Percentiles rank a stretch among this genome's conserved stretches.
These are phyloP conservation scores for Aureobasidium sp. DNA, from an alignment of 2,329 filamentous ascomycete species.

Conservation along the genomic window DNA sequence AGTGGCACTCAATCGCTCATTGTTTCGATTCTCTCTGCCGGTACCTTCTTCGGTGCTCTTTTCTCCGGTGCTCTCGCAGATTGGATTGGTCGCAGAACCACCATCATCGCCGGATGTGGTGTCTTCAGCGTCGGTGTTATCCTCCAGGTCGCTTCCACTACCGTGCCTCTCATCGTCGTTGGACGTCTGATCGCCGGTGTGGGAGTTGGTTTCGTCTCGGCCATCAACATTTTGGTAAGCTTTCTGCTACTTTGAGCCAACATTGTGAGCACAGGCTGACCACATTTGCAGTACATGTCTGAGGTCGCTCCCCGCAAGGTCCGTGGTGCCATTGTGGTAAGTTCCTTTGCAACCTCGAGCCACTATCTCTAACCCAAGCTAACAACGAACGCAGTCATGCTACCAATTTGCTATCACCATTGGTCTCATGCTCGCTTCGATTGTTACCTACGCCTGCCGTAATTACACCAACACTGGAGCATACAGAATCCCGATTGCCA, in stretches of 20 bases:
- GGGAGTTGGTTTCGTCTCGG: conserved; percentile 66
- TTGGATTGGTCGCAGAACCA: conserved; percentile 56
- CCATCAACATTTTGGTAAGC: conserved; percentile 42
- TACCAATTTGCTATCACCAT: conserved; percentile 82
- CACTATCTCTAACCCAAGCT: too few species aligned
- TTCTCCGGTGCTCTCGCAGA: conserved; percentile 53
- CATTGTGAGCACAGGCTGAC: too few species aligned
- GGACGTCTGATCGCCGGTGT: conserved; percentile 69
- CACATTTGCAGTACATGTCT: too few species aligned
- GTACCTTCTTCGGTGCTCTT: conserved; percentile 70
- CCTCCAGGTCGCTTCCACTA: conserved; percentile 54
- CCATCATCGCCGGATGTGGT: conserved; percentile 53
- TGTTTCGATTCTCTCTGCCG: conserved; percentile 68
- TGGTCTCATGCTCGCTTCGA: conserved; percentile 67
- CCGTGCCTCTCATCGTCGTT: conserved; percentile 58
- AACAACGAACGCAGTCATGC: conserved; percentile 40
- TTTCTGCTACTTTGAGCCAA: too few species aligned
- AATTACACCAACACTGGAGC: conserved; percentile 54
- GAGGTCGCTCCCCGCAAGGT: conserved; percentile 55
- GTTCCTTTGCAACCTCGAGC: too few species aligned
- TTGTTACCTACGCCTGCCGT: conserved; percentile 67
- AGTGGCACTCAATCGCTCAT: conserved; percentile 49
- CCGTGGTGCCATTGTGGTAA: conserved; percentile 62
- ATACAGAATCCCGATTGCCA: conserved; percentile 72
- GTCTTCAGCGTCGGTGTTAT: conserved; percentile 54